These are phyloP conservation scores for Keqinozyma sinolaborantium DNA, from an alignment of 1,139 yeast species.

Conservation along the genomic window DNA sequence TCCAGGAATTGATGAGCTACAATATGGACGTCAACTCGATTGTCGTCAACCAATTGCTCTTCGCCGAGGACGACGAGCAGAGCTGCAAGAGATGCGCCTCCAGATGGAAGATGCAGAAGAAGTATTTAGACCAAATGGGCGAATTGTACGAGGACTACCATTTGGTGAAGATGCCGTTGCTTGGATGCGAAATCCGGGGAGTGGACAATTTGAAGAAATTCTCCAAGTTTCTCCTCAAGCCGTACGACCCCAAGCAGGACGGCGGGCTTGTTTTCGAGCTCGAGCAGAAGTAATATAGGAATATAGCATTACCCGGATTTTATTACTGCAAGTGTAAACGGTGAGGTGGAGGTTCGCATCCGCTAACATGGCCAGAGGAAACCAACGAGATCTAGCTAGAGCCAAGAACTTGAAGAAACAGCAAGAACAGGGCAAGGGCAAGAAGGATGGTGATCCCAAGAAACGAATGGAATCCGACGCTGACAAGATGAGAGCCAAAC, in stretches of 20 bases:
- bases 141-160: slow-evolving; percentile 95
- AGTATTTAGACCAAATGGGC: slow-evolving; percentile 89
- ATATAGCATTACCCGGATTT: neutral
- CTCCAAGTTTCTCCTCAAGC: slow-evolving; percentile 63
- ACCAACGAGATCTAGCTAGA: slow-evolving; percentile 93
- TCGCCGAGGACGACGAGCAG: slow-evolving; percentile 70
- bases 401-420: slow-evolving; percentile 83
- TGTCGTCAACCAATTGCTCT: slow-evolving; percentile 87
- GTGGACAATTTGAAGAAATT: slow-evolving; percentile 76
- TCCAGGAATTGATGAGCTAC: slow-evolving; percentile 90
- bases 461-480: slow-evolving; percentile 87
- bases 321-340: neutral
- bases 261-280: slow-evolving; percentile 60
- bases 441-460: slow-evolving; percentile 77
- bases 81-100: slow-evolving; percentile 85
- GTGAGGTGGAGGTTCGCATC: neutral
- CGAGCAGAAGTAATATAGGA: slow-evolving; percentile 48
- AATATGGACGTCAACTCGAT: slow-evolving; percentile 96
- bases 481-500: slow-evolving; percentile 83
- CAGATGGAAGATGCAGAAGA: slow-evolving; percentile 94
- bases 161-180: slow-evolving; percentile 88
- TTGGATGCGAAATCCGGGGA: slow-evolving; percentile 93
- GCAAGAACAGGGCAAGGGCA: slow-evolving; percentile 56
- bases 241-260: slow-evolving; percentile 66
- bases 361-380: slow-evolving; percentile 81